phyloP scores from a whole-genome alignment of 441 rosid genomes.

The Erysimum pusillum region DNA sequence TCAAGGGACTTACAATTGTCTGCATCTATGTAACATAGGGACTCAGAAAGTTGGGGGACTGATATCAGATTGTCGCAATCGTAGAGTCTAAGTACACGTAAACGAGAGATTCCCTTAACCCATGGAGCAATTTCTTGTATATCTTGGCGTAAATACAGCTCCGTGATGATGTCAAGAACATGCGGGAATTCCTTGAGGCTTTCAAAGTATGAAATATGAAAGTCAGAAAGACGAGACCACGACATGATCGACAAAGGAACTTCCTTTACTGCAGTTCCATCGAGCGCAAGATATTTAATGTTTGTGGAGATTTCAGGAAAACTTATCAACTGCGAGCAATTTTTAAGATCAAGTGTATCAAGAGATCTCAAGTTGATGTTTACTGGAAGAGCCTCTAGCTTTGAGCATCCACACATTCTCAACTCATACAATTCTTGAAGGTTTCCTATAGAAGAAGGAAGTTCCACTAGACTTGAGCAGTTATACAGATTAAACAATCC shows the following conservation, averaged over 20 bases:
- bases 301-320: constrained; percentile 33
- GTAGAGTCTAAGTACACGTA: not conserved
- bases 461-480: not conserved
- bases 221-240: not conserved
- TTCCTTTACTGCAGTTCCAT: constrained; percentile 28
- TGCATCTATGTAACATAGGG: not conserved
- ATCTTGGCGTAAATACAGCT: not conserved
- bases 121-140: not conserved
- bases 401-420: not conserved
- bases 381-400: constrained; percentile 1
- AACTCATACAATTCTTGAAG: accelerated
- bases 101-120: not conserved
- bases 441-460: not conserved
- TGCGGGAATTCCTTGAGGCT: not conserved
- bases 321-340: constrained; percentile 6
- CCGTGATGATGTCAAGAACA: not conserved
- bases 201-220: not conserved
- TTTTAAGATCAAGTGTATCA: accelerated
- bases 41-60: not conserved
- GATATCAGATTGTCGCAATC: not conserved
- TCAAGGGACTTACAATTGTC: not conserved
- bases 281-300: not conserved
- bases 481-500: accelerated
- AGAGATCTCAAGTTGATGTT: constrained; percentile 1
- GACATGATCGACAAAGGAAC: constrained; percentile 15